Conservation (phyloP, 257 asterid genomes). For the Scutellaria galericulata region DNA sequence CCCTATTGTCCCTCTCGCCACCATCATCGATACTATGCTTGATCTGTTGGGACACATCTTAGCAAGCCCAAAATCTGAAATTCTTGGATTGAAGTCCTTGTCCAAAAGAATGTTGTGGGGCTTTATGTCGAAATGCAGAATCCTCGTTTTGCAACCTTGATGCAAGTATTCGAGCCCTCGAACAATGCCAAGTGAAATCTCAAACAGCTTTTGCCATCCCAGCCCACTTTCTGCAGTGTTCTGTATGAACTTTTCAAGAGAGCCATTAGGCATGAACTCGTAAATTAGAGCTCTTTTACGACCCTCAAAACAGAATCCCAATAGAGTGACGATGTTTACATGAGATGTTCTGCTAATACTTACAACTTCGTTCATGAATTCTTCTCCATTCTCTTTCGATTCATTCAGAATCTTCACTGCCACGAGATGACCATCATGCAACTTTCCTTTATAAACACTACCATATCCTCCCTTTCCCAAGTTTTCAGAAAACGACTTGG, state of each 20-base stretch:
- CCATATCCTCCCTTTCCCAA: constrained; percentile 55
- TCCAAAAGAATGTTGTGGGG: constrained; percentile 26
- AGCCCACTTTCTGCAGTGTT: no score
- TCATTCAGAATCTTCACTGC: constrained; percentile 46
- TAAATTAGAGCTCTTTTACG: no score
- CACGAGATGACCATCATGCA: constrained; percentile 28
- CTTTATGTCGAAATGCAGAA: constrained; percentile 29
- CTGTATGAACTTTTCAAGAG: no score
- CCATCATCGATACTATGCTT: constrained; percentile 25
- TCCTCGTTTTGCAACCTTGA: background rate
- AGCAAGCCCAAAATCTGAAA: constrained; percentile 29
- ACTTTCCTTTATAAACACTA: background rate
- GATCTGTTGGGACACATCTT: constrained; percentile 30
- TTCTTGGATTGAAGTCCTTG: constrained; percentile 21
- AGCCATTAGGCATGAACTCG: no score
- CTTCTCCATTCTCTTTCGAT: constrained; percentile 37
- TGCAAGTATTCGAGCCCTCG: no score
- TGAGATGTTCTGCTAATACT: constrained; percentile 55
- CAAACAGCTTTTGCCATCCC: no score
- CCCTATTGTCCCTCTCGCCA: constrained; percentile 23
- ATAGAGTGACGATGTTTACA: constrained; percentile 42
- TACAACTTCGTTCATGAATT: constrained; percentile 51
- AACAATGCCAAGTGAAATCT: no score
- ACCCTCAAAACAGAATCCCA: constrained; percentile 46
- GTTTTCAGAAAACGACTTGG: constrained; percentile 34